phyloP scores from a whole-genome alignment of 371 early-diverging fungal genomes.

The Mortierella sp. region DNA sequence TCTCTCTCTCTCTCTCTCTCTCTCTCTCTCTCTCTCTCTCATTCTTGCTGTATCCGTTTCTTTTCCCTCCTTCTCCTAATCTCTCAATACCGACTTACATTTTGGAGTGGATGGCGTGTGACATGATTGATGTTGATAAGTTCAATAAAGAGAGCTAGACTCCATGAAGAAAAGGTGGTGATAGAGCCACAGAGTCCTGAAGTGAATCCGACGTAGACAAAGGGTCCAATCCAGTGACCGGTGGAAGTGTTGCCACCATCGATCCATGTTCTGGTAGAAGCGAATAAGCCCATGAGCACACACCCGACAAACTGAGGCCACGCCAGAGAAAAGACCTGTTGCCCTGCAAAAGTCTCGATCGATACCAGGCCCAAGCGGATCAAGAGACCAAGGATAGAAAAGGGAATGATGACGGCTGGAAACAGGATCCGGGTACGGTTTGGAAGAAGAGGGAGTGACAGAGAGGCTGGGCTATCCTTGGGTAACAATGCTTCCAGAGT shows the following conservation, averaged over 20 bases:
- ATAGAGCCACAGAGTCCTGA: slow-evolving; percentile 91
- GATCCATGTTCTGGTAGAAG: slow-evolving; percentile 33
- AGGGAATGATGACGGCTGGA: slow-evolving; percentile 65
- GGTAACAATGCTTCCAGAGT: not conserved
- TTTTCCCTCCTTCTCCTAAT: too few species aligned
- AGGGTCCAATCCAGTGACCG: slow-evolving; percentile 59
- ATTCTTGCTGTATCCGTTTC: too few species aligned
- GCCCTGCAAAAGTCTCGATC: slow-evolving; percentile 69
- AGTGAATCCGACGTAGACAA: slow-evolving; percentile 73
- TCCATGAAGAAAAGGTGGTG: slow-evolving; percentile 91
- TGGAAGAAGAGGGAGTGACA: not conserved
- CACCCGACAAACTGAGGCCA: slow-evolving; percentile 85
- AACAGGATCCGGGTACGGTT: slow-evolving; percentile 15
- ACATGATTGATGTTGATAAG: slow-evolving; percentile 63
- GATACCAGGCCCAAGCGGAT: slow-evolving; percentile 70
- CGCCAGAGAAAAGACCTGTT: slow-evolving; percentile 74
- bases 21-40: too few species aligned
- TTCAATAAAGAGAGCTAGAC: slow-evolving; percentile 68
- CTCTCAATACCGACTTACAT: slow-evolving; percentile 33
- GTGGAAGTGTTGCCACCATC: slow-evolving; percentile 28
- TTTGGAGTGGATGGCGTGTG: slow-evolving; percentile 49
- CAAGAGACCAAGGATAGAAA: slow-evolving; percentile 77
- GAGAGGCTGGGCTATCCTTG: not conserved
- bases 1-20: too few species aligned
- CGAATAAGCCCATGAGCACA: slow-evolving; percentile 72